Evolutionary conservation across 2,329 filamentous ascomycete species (phyloP), one percentile per base, ranked within the genome.

Genomic region (Didymella exigua): DNA sequence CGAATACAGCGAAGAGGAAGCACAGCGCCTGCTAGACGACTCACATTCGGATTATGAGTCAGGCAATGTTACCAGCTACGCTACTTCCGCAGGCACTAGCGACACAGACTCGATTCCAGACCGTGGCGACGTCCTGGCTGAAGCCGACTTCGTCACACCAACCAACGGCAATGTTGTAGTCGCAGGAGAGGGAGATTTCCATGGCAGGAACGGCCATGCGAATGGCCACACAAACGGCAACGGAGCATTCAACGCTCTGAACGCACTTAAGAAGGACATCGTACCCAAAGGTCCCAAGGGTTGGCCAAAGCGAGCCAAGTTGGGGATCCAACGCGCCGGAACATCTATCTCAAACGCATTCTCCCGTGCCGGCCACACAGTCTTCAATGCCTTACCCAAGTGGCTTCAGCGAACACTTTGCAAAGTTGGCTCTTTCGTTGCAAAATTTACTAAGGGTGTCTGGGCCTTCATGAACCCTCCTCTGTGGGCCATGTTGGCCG

Each of bases 391-490:
- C 23, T 77, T 89, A 9, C 86, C 86, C 4, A 60, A 65, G 4
- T 76, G 79, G 16, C 56, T 84, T 0, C 86, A 88, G 65, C 81
- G 76, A 45, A 62, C 71, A 6, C 67, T 87, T 4, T 74, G 78
- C 9, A 77, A 73, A 21, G 59, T 78, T 16, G 77, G 73, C 38
- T 73, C 68, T 27, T 76, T 73, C 36, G 48, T 78, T 26, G 65
- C 64, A 74, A 83, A 73, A 59, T 88, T 90, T 64, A 76, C 84
- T 63, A 77, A 77, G 43, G 92, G 92, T 47, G 73, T 93, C 11
- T 95, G 90, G 89, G 89, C 90, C 42, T 96, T 97, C 75, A 98
- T 99, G 93, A 98, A 98, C 76, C 93, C 95, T 36, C 95, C 95
- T 0, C 86, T 99, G 23, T 98, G 93, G 92, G 93, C 95, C 26